Evolutionary conservation across 2,329 filamentous ascomycete genomes (phyloP).

Genomic region (Ophiostoma montium): DNA sequence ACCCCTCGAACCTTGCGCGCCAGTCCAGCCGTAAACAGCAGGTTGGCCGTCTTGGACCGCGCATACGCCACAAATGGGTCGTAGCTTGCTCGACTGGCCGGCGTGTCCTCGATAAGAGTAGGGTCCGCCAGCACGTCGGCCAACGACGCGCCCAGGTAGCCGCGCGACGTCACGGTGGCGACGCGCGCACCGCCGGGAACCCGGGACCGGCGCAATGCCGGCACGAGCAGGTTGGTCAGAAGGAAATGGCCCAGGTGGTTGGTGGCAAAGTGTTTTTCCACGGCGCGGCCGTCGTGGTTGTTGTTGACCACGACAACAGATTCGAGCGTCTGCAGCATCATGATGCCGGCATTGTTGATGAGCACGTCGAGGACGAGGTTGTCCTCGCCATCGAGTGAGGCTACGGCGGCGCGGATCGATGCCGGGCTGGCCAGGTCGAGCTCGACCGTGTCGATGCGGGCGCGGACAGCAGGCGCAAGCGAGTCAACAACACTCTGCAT

Average conservation of each 20-base stretch:
- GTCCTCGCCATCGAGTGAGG: slow-evolving; percentile 18
- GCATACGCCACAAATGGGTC: slow-evolving; percentile 28
- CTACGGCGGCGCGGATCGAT: slow-evolving; percentile 23
- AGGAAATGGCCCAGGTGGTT: slow-evolving; percentile 38
- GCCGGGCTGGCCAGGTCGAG: slow-evolving; percentile 25
- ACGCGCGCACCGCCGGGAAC: slow-evolving; percentile 22
- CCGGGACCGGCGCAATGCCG: slow-evolving; percentile 22
- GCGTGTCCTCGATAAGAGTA: slow-evolving; percentile 24
- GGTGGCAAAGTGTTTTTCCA: slow-evolving; percentile 30
- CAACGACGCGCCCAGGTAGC: slow-evolving; percentile 26
- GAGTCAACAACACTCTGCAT: slow-evolving; percentile 7
- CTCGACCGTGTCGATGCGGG: slow-evolving; percentile 19
- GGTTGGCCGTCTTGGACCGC: slow-evolving; percentile 38
- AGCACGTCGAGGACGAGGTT: slow-evolving; percentile 22
- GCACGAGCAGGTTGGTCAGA: slow-evolving; percentile 32
- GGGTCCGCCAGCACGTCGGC: slow-evolving; percentile 29
- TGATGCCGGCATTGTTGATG: slow-evolving; percentile 28
- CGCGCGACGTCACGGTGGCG: slow-evolving; percentile 28
- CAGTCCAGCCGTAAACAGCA: slow-evolving; percentile 28
- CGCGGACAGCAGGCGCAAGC: slow-evolving; percentile 12
- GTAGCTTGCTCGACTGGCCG: slow-evolving; percentile 13
- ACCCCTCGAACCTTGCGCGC: slow-evolving; percentile 24
- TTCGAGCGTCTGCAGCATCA: slow-evolving; percentile 19
- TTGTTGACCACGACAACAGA: slow-evolving; percentile 16
- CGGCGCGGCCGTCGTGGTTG: slow-evolving; percentile 9